A percentile compares a stretch with the other conserved stretches of the same genome.
Evolutionary conservation across 2,329 filamentous ascomycete genomes (phyloP).

Genomic region (Colletotrichum brevisporum): DNA sequence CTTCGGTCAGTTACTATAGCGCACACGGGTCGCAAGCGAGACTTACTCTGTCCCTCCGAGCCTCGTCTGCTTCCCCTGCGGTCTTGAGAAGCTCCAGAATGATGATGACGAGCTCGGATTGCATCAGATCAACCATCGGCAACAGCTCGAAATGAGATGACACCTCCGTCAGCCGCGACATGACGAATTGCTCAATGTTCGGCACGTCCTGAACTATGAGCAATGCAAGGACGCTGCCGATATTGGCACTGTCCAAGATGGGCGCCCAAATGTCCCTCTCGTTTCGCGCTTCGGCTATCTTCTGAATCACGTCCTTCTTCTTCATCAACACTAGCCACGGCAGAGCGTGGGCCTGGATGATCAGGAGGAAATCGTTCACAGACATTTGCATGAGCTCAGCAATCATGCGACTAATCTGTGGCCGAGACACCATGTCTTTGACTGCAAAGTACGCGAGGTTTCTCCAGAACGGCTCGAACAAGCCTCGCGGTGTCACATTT

Average conservation of each 20-base stretch:
- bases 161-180: conserved; percentile 77
- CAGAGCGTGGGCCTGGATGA: conserved; percentile 85
- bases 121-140: conserved; percentile 77
- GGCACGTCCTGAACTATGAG: conserved; percentile 70
- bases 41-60: conserved; percentile 70
- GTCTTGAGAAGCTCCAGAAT: conserved; percentile 87
- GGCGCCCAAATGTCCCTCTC: conserved; percentile 73
- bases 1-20: background rate
- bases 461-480: conserved; percentile 92
- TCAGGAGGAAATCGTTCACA: conserved; percentile 79
- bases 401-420: conserved; percentile 85
- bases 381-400: conserved; percentile 85
- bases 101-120: conserved; percentile 80
- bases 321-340: conserved; percentile 88
- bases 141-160: conserved; percentile 78
- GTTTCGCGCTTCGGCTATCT: conserved; percentile 83
- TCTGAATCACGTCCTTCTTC: conserved; percentile 82
- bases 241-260: conserved; percentile 69
- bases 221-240: conserved; percentile 71
- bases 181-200: conserved; percentile 75
- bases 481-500: conserved; percentile 72
- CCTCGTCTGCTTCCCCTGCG: conserved; percentile 76
- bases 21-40: background rate
- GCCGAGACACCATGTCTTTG: conserved; percentile 83
- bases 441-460: conserved; percentile 86